Base-by-base conservation (phyloP, 2,329 filamentous ascomycete genomes). In the Fusarium staphyleae region DNA sequence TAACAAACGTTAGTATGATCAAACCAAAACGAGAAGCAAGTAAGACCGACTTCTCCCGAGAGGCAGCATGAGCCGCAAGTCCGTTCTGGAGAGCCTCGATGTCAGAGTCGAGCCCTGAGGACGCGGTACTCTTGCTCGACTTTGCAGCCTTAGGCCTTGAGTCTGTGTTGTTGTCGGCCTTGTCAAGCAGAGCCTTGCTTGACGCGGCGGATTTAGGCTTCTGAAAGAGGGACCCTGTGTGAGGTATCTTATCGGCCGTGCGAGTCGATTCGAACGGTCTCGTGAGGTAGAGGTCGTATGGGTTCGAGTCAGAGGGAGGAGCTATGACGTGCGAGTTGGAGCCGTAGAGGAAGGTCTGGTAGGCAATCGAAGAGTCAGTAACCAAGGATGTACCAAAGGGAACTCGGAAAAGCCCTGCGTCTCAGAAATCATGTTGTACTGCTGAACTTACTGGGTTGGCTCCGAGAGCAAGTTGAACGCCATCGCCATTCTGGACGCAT, bases 391-490 rank as follows among this genome's bases (percentile, higher is more conserved):
- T 24, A 19, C 28, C 26, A 39, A 15, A 26, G 48, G 28, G 36
- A 18, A 9, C 19, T 4, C 22, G 40, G 15, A 12, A 22, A 47
- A 36, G 34, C 10, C 35, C n/a, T 22, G 13, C 12, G n/a, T 24
- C 13, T 22, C 18, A 15, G 16, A 30, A 15, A 29, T n/a, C 18
- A 6, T 35, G 15, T 45, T 9, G 13, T 12, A 14, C 39, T 37
- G 36, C 26, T 29, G 15, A 48, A 78, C 85, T 78, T 82, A 88
- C 85, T 30, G 85, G 85, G 63, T 73, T 77, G 65, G 75, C 77
- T 33, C 85, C 85, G 56, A 88, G 71, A 5, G 81, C 78, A 64
- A 88, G 74, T 65, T 83, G 77, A 46, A 87, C 77, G 37, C 79
- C 75, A 48, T 82, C 77, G 43, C 83, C 83, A 74, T 79, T 77